Conservation (phyloP, 106 monocot genomes). For the Phalaenopsis equestris region DNA sequence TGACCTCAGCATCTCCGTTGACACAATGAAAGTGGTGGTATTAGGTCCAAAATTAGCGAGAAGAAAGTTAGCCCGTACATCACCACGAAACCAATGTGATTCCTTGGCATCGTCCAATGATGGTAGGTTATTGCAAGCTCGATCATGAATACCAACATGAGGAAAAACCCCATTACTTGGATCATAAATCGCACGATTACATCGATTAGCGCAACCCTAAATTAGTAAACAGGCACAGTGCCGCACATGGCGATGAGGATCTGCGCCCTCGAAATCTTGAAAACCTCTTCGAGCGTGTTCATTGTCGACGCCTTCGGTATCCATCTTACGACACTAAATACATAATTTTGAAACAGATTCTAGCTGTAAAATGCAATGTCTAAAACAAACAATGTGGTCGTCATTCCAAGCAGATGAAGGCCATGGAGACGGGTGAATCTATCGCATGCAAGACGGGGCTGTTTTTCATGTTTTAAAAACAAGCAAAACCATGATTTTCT, state of each 20-base stretch:
- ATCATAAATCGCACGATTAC: conserved; percentile 12
- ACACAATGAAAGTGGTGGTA: conserved; percentile 74
- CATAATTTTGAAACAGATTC: conserved; percentile 17
- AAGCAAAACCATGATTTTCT: too few relatives aligned
- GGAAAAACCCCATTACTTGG: conserved; percentile 13
- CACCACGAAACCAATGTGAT: conserved; percentile 58
- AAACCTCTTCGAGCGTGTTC: conserved; percentile 28
- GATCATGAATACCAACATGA: conserved; percentile 22
- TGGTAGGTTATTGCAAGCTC: conserved; percentile 17
- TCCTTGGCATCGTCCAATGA: conserved; percentile 36
- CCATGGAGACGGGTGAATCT: conserved; percentile 18
- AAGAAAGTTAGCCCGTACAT: conserved; percentile 76
- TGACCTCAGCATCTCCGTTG: conserved; percentile 73
- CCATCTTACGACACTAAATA: conserved; percentile 6
- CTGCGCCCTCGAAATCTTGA: conserved; percentile 11
- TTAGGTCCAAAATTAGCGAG: conserved; percentile 90
- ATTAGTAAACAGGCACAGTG: conserved; percentile 22
- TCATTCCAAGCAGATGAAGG: conserved; percentile 13
- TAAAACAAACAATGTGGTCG: conserved; percentile 13
- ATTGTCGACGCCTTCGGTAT: conserved; percentile 16
- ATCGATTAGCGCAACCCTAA: conserved; percentile 18
- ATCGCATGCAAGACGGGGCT: conserved; percentile 10
- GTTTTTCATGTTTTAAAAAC: background rate
- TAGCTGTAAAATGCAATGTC: conserved; percentile 24
- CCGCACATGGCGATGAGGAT: conserved; percentile 20